Percentiles rank a stretch among this genome's conserved stretches.
These are phyloP conservation scores for Pyricularia sp. DNA, from an alignment of 2,329 filamentous ascomycete genomes.

Conservation along the genomic window DNA sequence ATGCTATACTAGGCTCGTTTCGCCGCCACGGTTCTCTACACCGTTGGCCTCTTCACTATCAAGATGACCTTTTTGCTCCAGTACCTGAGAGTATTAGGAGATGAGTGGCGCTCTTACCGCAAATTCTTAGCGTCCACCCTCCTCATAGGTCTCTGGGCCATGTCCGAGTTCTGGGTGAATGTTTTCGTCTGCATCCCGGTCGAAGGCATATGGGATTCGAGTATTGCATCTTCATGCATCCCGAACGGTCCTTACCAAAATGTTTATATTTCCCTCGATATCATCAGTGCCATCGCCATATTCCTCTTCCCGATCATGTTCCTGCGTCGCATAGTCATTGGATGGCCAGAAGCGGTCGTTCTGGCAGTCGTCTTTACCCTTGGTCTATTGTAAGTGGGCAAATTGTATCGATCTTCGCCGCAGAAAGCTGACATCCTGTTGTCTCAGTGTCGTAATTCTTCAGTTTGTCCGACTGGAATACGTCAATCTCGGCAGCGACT, in stretches of 20 bases:
- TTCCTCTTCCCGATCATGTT: slow-evolving; percentile 3
- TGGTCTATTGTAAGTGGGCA: slow-evolving; percentile 1
- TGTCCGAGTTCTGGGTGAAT: slow-evolving; percentile 1
- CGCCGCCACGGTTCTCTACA: neutral
- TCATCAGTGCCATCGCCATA: neutral
- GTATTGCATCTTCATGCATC: neutral
- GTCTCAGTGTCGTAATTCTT: neutral
- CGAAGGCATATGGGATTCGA: neutral
- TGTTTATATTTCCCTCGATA: neutral
- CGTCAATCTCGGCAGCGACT: slow-evolving; percentile 1
- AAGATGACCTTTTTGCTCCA: slow-evolving; percentile 4
- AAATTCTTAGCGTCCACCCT: neutral
- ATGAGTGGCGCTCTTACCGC: neutral
- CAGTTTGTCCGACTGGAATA: slow-evolving; percentile 1
- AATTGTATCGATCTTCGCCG: neutral
- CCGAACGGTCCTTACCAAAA: neutral
- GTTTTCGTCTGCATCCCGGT: slow-evolving; percentile 1
- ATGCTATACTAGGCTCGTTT: neutral
- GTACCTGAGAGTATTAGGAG: neutral
- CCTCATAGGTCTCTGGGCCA: neutral
- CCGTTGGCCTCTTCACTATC: neutral
- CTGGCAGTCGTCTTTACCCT: neutral
- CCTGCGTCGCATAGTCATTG: neutral
- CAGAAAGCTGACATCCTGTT: neutral
- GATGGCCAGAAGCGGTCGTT: neutral